Evolutionary conservation across 2,329 filamentous ascomycete genomes (phyloP), one percentile per base, ranked within the genome.

Genomic region (Scopulariopsis brevicaulis): DNA sequence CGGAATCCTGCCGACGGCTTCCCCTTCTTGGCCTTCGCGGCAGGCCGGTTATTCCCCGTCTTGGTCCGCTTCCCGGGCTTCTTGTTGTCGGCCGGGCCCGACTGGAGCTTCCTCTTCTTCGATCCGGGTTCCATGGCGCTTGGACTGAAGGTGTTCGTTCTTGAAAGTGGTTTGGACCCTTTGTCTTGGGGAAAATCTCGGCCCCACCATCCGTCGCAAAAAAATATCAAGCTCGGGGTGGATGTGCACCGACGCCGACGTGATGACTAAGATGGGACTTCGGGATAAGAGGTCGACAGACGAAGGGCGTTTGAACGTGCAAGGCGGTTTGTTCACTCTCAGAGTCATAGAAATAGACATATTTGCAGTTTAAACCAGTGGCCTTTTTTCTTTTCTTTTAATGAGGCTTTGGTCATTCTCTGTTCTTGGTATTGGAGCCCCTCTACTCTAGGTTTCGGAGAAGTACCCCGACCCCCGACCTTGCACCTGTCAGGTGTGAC

Each of bases 1-100:
- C 61, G 63, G 50, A 62, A 66, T 8, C 56, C 56, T 12, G 11
- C 55, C 14, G 32, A 40, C 34, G 55, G 15, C 48, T 20, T 10
- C 15, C 32, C 2, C 48, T 53, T 43, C 48, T 57, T 57, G 11
- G 24, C 25, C 51, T 53, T 28, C 32, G 35, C 52, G 12, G 50
- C 50, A 12, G 14, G 24, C 11, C 32, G 48, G 32, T 53, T 57
- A 12, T 28, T 18, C 4, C 55, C 55, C 18, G 46, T 53, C 48
- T 57, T 57, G 4, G 48, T 22, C 15, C 55, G 55, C 48, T 57
- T 57, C n/a, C 46, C 55, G 48, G 55, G 48, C 12, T 51, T 37
- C 28, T 15, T 14, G 18, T 53, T 52, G 20, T 57, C 55, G n/a
- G 46, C 7, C 32, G 35, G 20, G 18, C 46, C 46, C n/a, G 11